Evolutionary conservation across 805 yeast species (phyloP).

Genomic region (Cephaloascus fragrans): DNA sequence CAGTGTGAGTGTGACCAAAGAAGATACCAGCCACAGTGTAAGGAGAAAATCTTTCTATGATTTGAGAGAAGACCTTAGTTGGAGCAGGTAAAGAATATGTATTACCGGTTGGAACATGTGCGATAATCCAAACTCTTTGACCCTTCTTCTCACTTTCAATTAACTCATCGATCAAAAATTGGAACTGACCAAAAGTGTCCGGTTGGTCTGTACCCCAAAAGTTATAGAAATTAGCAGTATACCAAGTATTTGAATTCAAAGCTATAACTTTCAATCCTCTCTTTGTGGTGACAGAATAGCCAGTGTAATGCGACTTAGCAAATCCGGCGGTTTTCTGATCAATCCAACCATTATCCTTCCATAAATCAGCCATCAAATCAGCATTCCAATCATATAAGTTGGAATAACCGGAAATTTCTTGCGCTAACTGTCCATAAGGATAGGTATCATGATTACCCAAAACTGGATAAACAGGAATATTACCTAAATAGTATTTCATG

Average conservation of each 20-base stretch:
- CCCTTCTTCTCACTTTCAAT: slow-evolving; percentile 46
- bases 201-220: slow-evolving; percentile 41
- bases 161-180: slow-evolving; percentile 52
- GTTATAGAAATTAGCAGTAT: slow-evolving; percentile 51
- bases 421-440: slow-evolving; percentile 35
- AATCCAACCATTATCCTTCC: slow-evolving; percentile 39
- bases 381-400: slow-evolving; percentile 34
- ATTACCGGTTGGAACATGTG: slow-evolving; percentile 55
- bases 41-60: slow-evolving; percentile 60
- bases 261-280: slow-evolving; percentile 52
- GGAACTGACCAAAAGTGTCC: slow-evolving; percentile 55
- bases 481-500: slow-evolving; percentile 24
- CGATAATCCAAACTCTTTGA: slow-evolving; percentile 65
- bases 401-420: slow-evolving; percentile 12
- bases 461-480: slow-evolving; percentile 24
- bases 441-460: slow-evolving; percentile 35
- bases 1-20: slow-evolving; percentile 65
- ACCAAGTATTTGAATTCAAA: slow-evolving; percentile 60
- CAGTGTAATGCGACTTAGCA: slow-evolving; percentile 45
- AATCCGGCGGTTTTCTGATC: slow-evolving; percentile 18
- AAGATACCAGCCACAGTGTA: slow-evolving; percentile 59
- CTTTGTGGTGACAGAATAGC: slow-evolving; percentile 45
- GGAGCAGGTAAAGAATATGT: slow-evolving; percentile 52
- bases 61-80: slow-evolving; percentile 42
- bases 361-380: slow-evolving; percentile 36